Evolutionary conservation across 805 yeast genomes (phyloP), one percentile per base, ranked within the genome.

Genomic region (Candida namnaoensis): DNA sequence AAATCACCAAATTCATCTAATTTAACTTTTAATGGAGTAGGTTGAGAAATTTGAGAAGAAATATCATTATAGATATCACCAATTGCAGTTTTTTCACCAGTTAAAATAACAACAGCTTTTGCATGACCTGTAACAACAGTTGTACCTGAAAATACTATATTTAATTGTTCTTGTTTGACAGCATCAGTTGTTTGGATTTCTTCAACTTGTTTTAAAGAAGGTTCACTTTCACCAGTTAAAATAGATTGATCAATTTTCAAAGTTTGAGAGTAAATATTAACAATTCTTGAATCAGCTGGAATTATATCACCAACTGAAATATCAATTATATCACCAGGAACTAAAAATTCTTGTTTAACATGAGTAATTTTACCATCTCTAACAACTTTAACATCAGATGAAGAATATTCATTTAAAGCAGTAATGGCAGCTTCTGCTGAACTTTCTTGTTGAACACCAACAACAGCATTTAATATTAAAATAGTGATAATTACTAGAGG

Each of bases 381-480:
- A 11, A 69, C 45, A 1, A 68, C 76, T 43, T 64, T 61, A 3
- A 75, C 77, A 30, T 69, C 67, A 5, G 74, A 68, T 7, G 74
- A 66, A 26, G 73, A 56, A 42, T 72, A 68, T 26, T 66, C 65
- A 41, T 68, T 61, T 46, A 72, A 58, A 7, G 76, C 73, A 8
- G 74, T 66, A 61, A 72, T 72, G 5, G 77, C 74, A 34, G 68
- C 60, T 48, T 72, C 78, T 10, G 78, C 78, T 38, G 70, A 65
- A 15, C 64, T 56, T 49, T 72, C 78, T 50, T 72, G 77, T 33
- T 70, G 61, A 34, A 71, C 74, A 14, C 78, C 78, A 15, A 72
- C 74, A 9, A 62, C 51, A 32, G 75, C 71, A 44, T 72, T 72
- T 32, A 72, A 57, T 5, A 64, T 53, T 5, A 72, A 65, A 35